Conservation (phyloP, 1,284 basidiomycete genomes). For the Naganishia cerealis region DNA sequence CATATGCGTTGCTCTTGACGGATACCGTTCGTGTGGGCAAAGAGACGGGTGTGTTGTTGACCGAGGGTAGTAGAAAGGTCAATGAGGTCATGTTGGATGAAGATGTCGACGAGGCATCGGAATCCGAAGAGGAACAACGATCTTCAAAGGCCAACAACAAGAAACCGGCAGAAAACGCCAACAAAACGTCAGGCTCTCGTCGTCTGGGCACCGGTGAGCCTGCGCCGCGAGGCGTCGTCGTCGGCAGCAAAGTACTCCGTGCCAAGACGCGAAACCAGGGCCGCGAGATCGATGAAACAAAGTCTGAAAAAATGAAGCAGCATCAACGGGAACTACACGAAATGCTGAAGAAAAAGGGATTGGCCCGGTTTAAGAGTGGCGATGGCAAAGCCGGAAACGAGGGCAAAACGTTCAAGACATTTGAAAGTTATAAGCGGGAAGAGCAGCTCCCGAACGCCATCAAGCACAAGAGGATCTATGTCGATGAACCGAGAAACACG, state of each 20-base stretch:
- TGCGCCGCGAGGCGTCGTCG: constrained; percentile 59
- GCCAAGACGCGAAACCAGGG: constrained; percentile 72
- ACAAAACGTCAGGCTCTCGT: constrained; percentile 38
- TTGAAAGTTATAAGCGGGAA: constrained; percentile 96
- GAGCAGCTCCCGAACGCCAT: constrained; percentile 78
- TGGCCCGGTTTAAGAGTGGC: constrained; percentile 72
- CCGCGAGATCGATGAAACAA: constrained; percentile 70
- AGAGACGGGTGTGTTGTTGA: constrained; percentile 70
- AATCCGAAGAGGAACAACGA: constrained; percentile 51
- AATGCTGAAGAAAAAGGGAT: constrained; percentile 74
- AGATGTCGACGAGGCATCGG: constrained; percentile 56
- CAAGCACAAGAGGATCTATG: constrained; percentile 76
- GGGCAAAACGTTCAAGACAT: constrained; percentile 88
- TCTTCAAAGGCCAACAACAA: constrained; percentile 49
- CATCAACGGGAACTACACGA: constrained; percentile 86
- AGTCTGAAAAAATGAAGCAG: constrained; percentile 70
- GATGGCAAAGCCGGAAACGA: constrained; percentile 64
- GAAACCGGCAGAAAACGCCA: constrained; percentile 62
- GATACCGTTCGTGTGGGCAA: constrained; percentile 82
- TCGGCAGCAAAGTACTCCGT: constrained; percentile 76
- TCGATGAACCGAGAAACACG: constrained; percentile 86
- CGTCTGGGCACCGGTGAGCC: constrained; percentile 32
- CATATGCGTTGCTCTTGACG: constrained; percentile 84
- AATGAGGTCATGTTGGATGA: constrained; percentile 88
- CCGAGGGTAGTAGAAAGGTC: constrained; percentile 75